Base-by-base conservation (phyloP, 179 eudicot genomes). In the Monotropa hypopitys region DNA sequence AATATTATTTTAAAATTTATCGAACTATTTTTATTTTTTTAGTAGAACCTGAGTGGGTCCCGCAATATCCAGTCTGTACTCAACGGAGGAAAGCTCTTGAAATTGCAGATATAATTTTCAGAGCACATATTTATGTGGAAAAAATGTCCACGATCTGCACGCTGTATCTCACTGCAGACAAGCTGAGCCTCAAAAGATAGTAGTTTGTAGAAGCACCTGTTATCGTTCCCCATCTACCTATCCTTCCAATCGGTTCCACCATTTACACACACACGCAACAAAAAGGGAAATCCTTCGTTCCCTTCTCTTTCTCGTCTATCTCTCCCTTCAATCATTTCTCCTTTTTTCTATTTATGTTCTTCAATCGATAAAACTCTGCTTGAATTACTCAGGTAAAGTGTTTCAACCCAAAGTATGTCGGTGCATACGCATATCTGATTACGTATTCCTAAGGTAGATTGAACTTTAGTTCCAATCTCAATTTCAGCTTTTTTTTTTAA, bases 161-260 rank as follows among this genome's bases (percentile, higher is more conserved):
- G 66, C 6, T 12, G 66, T 26, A 13, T 7, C 33, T 20, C 2
- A 13, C 66, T 13, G 66, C 66, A 61, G 66, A 61, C 66, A 28
- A 61, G 38, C 9, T 16, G 7, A 61, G 20, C 66, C 38, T 7
- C 4, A 11, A 1, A 28, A 61, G 38, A 61, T 12, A 61, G 20
- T 65, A 33, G 43, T 33, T 65, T 65, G 43, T 33, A n/a, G 50
- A 26, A 21, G 33, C 33, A 54, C 54, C 56, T 70, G 38, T 8
- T 23, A 40, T 57, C 68, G 68, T n/a, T 74, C 68, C 77, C 57
- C 77, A 42, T 74, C 77, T 38, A 23, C 68, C 50, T 11, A 57
- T 57, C 68, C 68, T 74, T 33, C 51, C 77, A 40, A 40, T 42
- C 35, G 35, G 23, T 21, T 53, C 68, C 16, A 57, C 77, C 70